Base-by-base conservation (phyloP, 306 rosid genomes). In the Comarum palustre region DNA sequence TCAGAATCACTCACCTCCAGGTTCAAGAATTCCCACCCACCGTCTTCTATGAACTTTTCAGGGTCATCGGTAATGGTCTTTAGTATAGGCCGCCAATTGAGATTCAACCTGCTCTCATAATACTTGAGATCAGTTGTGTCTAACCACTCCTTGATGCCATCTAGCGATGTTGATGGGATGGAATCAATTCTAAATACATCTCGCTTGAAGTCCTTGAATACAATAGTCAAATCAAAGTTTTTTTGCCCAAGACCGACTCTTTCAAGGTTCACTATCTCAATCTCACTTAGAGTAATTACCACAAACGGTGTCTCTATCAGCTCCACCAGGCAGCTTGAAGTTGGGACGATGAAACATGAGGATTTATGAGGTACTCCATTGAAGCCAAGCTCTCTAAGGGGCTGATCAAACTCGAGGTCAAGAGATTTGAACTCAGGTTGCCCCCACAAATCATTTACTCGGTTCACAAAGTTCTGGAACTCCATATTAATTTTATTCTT, bases 291-390 rank as follows among this genome's bases (percentile, higher is more conserved):
- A 45, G 83, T 80, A 47, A 80, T 75, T 31, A 80, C 83, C 73
- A 80, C 77, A 71, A 80, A 80, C 6, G 83, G 83, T 12, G 77
- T 75, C 77, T 80, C 83, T 65, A 80, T 80, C 57, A 80, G 73
- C 72, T 80, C 83, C 39, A 80, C 83, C 27, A 80, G 76, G 51
- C 83, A 80, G 73, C 73, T 64, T 64, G 83, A 80, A 65, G 83
- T 80, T 16, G 83, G 80, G 73, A 80, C 83, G 29, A 80, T 80
- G 80, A 75, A 80, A 52, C 77, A 73, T 5, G 83, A 80, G 7
- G 83, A 75, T 70, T 80, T 80, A 78, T 75, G 80, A 6, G 84
- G 84, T n/a, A 80, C 84, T 64, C 84, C 84, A 58, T 75, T 79
- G 80, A 80, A 80, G 59, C 84, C 84, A 65, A 80, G 84, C 77